Percentiles rank a stretch among this genome's conserved stretches.
Conservation (phyloP, 2,329 filamentous ascomycete species). For the Endoconidiophora laricicola region DNA sequence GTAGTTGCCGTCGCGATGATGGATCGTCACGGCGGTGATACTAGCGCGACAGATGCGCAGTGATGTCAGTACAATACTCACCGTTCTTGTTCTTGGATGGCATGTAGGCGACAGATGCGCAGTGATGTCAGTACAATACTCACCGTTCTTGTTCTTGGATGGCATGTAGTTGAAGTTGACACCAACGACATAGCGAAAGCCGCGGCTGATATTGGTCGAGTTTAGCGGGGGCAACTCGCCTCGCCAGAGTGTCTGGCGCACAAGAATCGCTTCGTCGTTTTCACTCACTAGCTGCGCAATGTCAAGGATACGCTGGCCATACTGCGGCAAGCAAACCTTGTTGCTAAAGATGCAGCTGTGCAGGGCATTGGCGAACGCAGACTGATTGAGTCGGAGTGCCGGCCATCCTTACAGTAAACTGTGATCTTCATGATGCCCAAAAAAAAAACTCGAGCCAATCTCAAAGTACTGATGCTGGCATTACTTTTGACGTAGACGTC, state of each 20-base stretch:
- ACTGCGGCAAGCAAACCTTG: background rate
- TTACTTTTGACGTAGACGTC: no score
- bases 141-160: background rate
- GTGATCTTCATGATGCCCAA: background rate
- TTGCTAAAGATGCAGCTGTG: background rate
- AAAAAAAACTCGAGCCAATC: background rate
- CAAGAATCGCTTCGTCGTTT: background rate
- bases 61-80: background rate
- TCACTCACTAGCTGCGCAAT: background rate
- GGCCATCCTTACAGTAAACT: background rate
- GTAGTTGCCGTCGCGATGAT: background rate
- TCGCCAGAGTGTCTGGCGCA: background rate
- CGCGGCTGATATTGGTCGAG: background rate
- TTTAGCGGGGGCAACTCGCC: background rate
- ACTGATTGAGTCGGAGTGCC: background rate
- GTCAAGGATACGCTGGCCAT: background rate
- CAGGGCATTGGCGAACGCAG: background rate
- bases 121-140: background rate
- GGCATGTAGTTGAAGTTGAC: slow-evolving; percentile 2
- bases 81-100: background rate
- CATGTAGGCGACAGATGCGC: background rate
- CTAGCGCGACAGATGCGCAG: background rate
- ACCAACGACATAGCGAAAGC: background rate
- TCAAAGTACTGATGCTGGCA: background rate
- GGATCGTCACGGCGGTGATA: background rate